A percentile compares a stretch with the other conserved stretches of the same genome.
Evolutionary conservation across 75 land plant species (phyloP).

Genomic region (Pinus taeda): DNA sequence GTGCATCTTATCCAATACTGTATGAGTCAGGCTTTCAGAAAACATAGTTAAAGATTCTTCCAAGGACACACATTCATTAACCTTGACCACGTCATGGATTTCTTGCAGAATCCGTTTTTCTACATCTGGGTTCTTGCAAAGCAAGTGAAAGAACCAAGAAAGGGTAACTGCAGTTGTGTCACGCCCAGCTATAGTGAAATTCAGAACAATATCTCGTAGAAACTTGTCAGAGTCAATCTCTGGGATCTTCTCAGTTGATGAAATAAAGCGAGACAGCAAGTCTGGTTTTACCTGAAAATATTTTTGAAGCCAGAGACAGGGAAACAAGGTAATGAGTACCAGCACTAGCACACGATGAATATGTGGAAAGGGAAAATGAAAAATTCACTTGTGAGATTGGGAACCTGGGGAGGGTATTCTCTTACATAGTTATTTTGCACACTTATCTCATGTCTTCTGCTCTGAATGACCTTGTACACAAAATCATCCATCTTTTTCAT

Average conservation of each 20-base stretch:
- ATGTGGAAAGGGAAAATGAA: not conserved
- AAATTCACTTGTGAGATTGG: not conserved
- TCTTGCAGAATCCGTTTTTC: conserved; percentile 12
- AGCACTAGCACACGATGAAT: no score
- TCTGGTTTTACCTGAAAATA: no score
- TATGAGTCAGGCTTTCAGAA: conserved; percentile 1
- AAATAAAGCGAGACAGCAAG: no score
- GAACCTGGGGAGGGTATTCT: not conserved
- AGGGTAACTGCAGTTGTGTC: conserved; percentile 42
- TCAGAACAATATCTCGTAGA: conserved; percentile 28
- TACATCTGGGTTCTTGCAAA: conserved; percentile 23
- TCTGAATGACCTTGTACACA: conserved; percentile 38
- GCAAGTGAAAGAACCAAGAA: conserved; percentile 29
- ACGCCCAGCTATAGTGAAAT: conserved; percentile 38
- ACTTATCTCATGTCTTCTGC: conserved; percentile 21
- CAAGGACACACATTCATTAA: not conserved
- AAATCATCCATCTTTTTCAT: conserved; percentile 47
- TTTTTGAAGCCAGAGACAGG: no score
- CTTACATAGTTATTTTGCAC: conserved; percentile 1
- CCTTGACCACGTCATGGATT: conserved; percentile 6
- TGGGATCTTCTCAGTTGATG: no score
- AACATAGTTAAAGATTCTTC: not conserved
- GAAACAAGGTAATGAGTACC: no score
- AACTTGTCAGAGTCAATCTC: conserved; percentile 10
- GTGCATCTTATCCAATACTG: conserved; percentile 34